Evolutionary conservation across 768 basidiomycete genomes (phyloP).

Genomic region (Harrya chromipes): DNA sequence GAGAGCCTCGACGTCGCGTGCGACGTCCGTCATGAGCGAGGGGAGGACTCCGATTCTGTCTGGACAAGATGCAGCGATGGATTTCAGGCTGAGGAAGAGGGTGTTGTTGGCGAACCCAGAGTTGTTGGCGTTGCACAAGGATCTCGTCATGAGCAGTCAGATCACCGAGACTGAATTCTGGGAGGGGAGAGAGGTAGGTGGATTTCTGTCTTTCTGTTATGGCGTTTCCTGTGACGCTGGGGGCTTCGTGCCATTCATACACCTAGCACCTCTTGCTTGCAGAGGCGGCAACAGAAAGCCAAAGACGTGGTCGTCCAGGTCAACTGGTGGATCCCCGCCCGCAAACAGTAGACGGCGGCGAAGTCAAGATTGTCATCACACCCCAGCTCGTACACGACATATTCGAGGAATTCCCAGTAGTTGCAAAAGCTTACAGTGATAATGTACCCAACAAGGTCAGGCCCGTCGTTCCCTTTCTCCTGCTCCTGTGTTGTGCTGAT

Average conservation of each 20-base stretch:
- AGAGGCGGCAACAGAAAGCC: slow-evolving; percentile 68
- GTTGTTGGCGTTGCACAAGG: slow-evolving; percentile 76
- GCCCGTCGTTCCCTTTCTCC: background rate
- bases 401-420: slow-evolving; percentile 96
- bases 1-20: slow-evolving; percentile 54
- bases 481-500: slow-evolving; percentile 1
- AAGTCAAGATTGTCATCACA: slow-evolving; percentile 87
- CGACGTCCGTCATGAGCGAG: slow-evolving; percentile 59
- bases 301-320: slow-evolving; percentile 78
- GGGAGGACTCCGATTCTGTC: slow-evolving; percentile 51
- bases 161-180: slow-evolving; percentile 95
- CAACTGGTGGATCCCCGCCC: slow-evolving; percentile 88
- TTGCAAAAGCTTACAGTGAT: slow-evolving; percentile 87
- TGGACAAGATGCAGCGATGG: slow-evolving; percentile 57
- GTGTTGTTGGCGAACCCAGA: slow-evolving; percentile 78
- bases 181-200: slow-evolving; percentile 86
- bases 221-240: background rate
- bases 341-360: slow-evolving; percentile 77
- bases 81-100: slow-evolving; percentile 73
- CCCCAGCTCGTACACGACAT: slow-evolving; percentile 93
- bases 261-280: slow-evolving; percentile 70
- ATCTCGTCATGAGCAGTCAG: slow-evolving; percentile 80
- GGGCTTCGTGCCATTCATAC: slow-evolving; percentile 10
- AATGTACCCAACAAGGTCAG: slow-evolving; percentile 84
- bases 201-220: background rate